Conservation (phyloP, 2,329 filamentous ascomycete species). For the Calonectria honghensis region DNA sequence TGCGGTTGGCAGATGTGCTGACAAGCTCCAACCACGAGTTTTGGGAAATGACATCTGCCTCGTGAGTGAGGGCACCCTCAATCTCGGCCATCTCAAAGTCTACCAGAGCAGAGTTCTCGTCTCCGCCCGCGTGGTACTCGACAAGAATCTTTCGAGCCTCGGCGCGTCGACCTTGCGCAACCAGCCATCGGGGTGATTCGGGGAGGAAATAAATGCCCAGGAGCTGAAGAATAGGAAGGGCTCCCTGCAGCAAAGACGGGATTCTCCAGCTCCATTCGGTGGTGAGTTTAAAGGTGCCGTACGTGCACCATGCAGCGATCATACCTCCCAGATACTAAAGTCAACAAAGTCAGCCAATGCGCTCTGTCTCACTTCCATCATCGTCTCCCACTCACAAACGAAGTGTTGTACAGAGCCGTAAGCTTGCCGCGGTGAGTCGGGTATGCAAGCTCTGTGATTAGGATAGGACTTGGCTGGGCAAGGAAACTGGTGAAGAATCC, state of each 20-base stretch:
- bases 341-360: constrained; percentile 50
- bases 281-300: constrained; percentile 47
- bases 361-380: background rate
- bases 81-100: constrained; percentile 65
- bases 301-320: constrained; percentile 43
- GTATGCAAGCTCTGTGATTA: constrained; percentile 42
- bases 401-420: constrained; percentile 57
- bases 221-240: constrained; percentile 50
- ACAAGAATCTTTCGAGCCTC: constrained; percentile 62
- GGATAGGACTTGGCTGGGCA: constrained; percentile 37
- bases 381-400: constrained; percentile 44
- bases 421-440: constrained; percentile 50
- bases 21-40: constrained; percentile 63
- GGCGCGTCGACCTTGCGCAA: constrained; percentile 58
- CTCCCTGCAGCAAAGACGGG: constrained; percentile 53
- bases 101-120: constrained; percentile 63
- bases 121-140: constrained; percentile 65
- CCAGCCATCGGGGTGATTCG: constrained; percentile 56
- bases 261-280: constrained; percentile 55
- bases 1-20: constrained; percentile 59
- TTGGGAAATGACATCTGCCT: constrained; percentile 58
- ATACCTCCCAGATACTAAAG: constrained; percentile 39
- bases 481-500: constrained; percentile 31
- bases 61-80: constrained; percentile 57
- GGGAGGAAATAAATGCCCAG: constrained; percentile 53